Evolutionary conservation across 306 rosid species (phyloP).

Genomic region (Psophocarpus tetragonolobus): DNA sequence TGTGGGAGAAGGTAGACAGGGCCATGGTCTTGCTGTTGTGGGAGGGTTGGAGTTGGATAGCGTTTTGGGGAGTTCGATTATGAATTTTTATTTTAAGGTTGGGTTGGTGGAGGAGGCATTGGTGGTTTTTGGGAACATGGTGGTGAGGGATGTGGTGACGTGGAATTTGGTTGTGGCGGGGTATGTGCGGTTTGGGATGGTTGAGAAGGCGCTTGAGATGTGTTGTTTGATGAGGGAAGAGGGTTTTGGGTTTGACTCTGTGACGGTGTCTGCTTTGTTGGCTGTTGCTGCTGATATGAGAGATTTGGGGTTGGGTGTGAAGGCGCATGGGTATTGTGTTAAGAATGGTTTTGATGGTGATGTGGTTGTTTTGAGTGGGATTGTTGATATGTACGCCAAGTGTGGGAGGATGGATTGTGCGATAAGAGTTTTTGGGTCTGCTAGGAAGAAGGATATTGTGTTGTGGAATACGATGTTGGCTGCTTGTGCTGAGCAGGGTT

Average conservation of each 20-base stretch:
- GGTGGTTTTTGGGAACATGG: conserved; percentile 51
- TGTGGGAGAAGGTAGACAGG: conserved; percentile 69
- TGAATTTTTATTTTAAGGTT: conserved; percentile 79
- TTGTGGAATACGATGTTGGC: conserved; percentile 86
- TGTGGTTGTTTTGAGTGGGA: conserved; percentile 57
- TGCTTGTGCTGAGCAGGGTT: conserved; percentile 69
- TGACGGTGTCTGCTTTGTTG: conserved; percentile 66
- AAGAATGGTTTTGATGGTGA: conserved; percentile 66
- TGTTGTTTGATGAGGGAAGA: conserved; percentile 56
- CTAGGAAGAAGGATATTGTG: conserved; percentile 54
- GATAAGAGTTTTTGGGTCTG: conserved; percentile 51
- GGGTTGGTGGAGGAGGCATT: conserved; percentile 72
- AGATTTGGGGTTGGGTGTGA: conserved; percentile 56
- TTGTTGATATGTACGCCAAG: conserved; percentile 76
- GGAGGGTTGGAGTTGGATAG: conserved; percentile 58
- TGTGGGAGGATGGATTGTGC: conserved; percentile 62
- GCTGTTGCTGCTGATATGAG: conserved; percentile 62
- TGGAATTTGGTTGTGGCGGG: conserved; percentile 83
- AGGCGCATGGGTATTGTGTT: conserved; percentile 68
- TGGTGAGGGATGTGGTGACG: conserved; percentile 65
- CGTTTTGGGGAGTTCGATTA: conserved; percentile 70
- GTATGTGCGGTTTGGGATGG: conserved; percentile 53
- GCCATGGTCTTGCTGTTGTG: conserved; percentile 61
- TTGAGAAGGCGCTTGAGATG: conserved; percentile 58
- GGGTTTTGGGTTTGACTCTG: conserved; percentile 71